Evolutionary conservation across 345 rosid species (phyloP).

Genomic region (Citrus mangshanensis): DNA sequence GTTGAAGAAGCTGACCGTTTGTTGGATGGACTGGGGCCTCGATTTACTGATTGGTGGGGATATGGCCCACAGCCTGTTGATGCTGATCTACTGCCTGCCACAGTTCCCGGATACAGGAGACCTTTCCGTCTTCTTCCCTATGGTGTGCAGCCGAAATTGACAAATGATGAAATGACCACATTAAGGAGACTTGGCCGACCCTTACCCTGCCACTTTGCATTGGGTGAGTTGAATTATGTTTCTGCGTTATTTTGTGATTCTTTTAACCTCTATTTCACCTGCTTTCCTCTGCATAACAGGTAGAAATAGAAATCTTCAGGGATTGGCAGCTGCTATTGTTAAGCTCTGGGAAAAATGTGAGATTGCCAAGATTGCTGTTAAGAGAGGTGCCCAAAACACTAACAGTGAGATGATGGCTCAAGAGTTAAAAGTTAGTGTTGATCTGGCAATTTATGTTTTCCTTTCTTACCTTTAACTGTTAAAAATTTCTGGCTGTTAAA

Average conservation of each 20-base stretch:
- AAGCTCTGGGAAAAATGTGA: conserved; percentile 98
- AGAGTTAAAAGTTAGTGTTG: conserved; percentile 68
- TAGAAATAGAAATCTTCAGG: conserved; percentile 83
- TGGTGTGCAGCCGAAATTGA: conserved; percentile 70
- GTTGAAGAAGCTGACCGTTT: conserved; percentile 72
- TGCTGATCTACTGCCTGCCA: conserved; percentile 86
- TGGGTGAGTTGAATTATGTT: conserved; percentile 46
- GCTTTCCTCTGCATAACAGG: conserved; percentile 43
- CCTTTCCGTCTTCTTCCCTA: conserved; percentile 96
- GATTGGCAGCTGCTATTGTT: conserved; percentile 74
- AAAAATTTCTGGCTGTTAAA: not conserved
- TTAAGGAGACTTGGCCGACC: conserved; percentile 86
- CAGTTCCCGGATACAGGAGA: conserved; percentile 69
- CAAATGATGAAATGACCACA: conserved; percentile 92
- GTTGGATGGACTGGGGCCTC: conserved; percentile 88
- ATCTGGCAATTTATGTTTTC: not conserved
- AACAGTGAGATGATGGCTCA: conserved; percentile 82
- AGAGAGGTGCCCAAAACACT: conserved; percentile 85
- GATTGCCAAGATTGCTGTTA: conserved; percentile 87
- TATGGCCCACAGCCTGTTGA: conserved; percentile 90
- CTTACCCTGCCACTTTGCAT: conserved; percentile 84
- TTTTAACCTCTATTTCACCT: conserved; percentile 12
- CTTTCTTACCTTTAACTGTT: not conserved
- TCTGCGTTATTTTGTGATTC: conserved; percentile 7
- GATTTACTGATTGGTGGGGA: conserved; percentile 94